Evolutionary conservation across 2,329 filamentous ascomycete species (phyloP).

Genomic region (Xylariaceae sp.): DNA sequence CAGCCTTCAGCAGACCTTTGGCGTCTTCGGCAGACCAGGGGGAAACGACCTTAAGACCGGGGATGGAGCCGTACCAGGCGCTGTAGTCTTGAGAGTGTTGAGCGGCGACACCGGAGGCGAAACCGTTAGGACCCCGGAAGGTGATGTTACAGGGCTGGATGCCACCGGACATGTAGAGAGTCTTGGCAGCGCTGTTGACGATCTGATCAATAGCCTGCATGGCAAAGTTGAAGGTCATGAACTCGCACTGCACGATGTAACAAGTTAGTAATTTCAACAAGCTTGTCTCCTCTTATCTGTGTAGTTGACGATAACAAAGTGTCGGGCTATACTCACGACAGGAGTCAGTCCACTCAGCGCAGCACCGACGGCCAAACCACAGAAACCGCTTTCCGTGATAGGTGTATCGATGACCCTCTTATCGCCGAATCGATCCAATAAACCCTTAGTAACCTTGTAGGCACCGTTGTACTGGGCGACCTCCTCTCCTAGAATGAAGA

Average conservation of each 20-base stretch:
- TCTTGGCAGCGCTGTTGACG: conserved; percentile 99
- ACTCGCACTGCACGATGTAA: conserved; percentile 75
- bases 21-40: conserved; percentile 98
- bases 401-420: conserved; percentile 98
- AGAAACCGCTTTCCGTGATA: conserved; percentile 97
- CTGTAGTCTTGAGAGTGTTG: conserved; percentile 99
- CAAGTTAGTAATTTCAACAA: conserved; percentile 14
- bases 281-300: background rate
- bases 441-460: conserved; percentile 99
- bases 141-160: conserved; percentile 99
- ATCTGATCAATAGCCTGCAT: conserved; percentile 99
- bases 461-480: conserved; percentile 99
- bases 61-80: conserved; percentile 98
- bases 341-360: conserved; percentile 94
- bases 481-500: conserved; percentile 96
- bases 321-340: conserved; percentile 68
- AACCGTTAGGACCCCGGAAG: conserved; percentile 98
- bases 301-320: background rate
- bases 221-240: conserved; percentile 99
- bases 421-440: conserved; percentile 95
- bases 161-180: conserved; percentile 99
- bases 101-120: conserved; percentile 91
- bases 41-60: conserved; percentile 93
- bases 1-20: conserved; percentile 96
- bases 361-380: conserved; percentile 90